A percentile compares a stretch with the other conserved stretches of the same genome.
Evolutionary conservation across 345 rosid genomes (phyloP).

Genomic region (Atalantia buxifolia): DNA sequence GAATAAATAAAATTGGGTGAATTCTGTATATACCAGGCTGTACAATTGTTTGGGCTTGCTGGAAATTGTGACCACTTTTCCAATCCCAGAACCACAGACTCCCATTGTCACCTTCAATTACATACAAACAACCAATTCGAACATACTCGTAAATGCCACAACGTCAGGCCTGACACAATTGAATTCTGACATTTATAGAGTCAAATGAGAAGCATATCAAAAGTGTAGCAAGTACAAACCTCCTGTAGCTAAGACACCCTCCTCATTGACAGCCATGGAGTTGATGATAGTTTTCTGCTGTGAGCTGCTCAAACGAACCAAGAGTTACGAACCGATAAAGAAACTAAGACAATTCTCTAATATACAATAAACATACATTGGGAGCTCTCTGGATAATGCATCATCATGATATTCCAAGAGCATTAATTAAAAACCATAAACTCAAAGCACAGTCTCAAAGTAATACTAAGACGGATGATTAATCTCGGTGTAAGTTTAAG

Average conservation of each 20-base stretch:
- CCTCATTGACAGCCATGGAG: slow-evolving; percentile 92
- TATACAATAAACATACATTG: not conserved
- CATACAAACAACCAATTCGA: not conserved
- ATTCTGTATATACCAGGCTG: slow-evolving; percentile 67
- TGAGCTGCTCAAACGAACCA: slow-evolving; percentile 53
- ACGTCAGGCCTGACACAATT: not conserved
- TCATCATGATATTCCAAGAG: not conserved
- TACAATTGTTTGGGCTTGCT: slow-evolving; percentile 90
- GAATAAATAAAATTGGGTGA: not conserved
- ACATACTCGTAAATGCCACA: not conserved
- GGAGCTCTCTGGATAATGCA: not conserved
- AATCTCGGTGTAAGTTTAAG: not conserved
- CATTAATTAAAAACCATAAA: not conserved
- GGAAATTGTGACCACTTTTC: slow-evolving; percentile 98
- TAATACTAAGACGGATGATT: not conserved
- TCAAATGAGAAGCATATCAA: not conserved
- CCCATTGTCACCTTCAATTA: slow-evolving; percentile 82
- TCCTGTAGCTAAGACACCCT: slow-evolving; percentile 97
- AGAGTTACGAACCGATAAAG: not conserved
- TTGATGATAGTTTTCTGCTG: slow-evolving; percentile 97
- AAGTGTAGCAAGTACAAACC: slow-evolving; percentile 36
- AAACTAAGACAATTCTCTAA: not conserved
- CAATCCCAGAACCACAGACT: slow-evolving; percentile 99
- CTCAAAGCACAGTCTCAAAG: not conserved
- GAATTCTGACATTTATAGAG: not conserved